Conservation (phyloP, 2,329 filamentous ascomycete genomes). For the Gaeumannomyces tritici region DNA sequence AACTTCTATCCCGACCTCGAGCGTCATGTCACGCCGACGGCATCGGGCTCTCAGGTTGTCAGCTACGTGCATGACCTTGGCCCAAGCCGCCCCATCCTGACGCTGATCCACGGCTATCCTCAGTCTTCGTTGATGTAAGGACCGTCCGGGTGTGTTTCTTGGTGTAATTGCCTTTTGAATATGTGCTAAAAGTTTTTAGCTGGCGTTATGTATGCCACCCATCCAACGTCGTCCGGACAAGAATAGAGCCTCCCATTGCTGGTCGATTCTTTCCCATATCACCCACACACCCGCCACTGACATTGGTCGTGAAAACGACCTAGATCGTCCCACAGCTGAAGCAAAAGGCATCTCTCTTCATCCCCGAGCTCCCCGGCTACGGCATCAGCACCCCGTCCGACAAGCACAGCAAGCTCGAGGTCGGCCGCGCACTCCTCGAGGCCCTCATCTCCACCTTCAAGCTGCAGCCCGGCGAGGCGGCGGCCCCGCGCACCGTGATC, state of each 20-base stretch:
- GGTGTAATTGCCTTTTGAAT: too few species aligned
- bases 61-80: constrained; percentile 15
- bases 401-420: constrained; percentile 25
- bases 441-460: constrained; percentile 23
- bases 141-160: background rate
- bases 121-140: constrained; percentile 22
- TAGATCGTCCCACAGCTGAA: constrained; percentile 27
- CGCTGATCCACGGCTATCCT: constrained; percentile 35
- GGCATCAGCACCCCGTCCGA: constrained; percentile 26
- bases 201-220: constrained; percentile 16
- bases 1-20: constrained; percentile 12
- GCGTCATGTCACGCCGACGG: constrained; percentile 12
- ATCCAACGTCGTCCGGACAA: background rate
- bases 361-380: constrained; percentile 37
- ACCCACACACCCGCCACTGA: too few species aligned
- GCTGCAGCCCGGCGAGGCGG: background rate
- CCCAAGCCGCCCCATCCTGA: constrained; percentile 19
- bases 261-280: too few species aligned
- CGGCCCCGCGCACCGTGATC: constrained; percentile 23
- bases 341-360: constrained; percentile 29
- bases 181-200: constrained; percentile 3
- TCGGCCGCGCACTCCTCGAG: constrained; percentile 31
- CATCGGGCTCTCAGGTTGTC: constrained; percentile 12
- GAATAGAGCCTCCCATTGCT: background rate
- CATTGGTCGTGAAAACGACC: too few species aligned